Evolutionary conservation across 345 rosid genomes (phyloP), one percentile per base, ranked within the genome.

Genomic region (Arabidopsis arenosa): DNA sequence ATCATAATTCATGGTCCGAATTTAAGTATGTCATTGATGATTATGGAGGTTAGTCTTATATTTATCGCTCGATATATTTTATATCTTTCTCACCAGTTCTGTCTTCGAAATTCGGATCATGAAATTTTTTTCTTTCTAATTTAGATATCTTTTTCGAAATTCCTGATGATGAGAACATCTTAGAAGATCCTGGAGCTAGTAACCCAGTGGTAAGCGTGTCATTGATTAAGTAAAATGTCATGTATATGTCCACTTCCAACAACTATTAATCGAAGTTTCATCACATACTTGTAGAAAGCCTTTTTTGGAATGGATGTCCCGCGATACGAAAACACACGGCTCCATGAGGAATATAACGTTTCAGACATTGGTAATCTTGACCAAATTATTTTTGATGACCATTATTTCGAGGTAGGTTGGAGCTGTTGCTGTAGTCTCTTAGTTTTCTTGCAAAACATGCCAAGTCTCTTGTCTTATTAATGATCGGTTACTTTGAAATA

Each of bases 81-180:
- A 44, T 61, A 17, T 61, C 10, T 60, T 72, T 78, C 53, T 78
- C 32, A 72, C 64, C 18, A 60, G 47, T 59, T 35, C 65, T 14
- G 54, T 7, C 26, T 23, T 23, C 26, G 26, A 23, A 23, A 23
- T 23, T 23, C 26, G 26, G 26, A 23, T 23, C 26, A 23, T 23
- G 26, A 23, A 23, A 23, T 1, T n/a, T 44, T 12, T 0, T 7
- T 26, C 13, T 40, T 49, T 8, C 41, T 11, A 7, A 54, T 79
- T 10, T 87, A 94, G 98, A 92, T 81, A 88, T 92, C 66, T 90
- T 87, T 80, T 90, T 94, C 74, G 93, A 92, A 72, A 86, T 92
- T 81, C 87, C 79, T 41, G 96, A 94, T 62, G 84, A 86, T 40
- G 84, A 70, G 76, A 94, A 92, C 80, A 85, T 94, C 79, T 74